These are phyloP conservation scores for Usnea hakonensis DNA, from an alignment of 495 filamentous ascomycete species.

Conservation along the genomic window DNA sequence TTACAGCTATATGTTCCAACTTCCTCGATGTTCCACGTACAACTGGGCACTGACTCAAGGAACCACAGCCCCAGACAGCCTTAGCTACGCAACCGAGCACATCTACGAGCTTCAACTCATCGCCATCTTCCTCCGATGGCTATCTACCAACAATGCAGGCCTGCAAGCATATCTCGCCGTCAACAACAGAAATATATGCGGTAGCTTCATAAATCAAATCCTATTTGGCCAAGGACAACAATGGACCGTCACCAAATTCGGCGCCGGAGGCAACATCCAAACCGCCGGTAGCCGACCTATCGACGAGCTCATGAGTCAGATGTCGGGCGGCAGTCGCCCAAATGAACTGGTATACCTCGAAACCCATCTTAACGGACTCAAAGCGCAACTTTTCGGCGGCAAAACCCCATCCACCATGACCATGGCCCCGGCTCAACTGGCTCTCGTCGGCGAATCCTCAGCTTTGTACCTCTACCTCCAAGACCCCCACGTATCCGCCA, in stretches of 20 bases:
- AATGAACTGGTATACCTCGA: neutral
- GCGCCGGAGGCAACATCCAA: conserved; percentile 1
- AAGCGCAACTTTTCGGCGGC: conserved; percentile 1
- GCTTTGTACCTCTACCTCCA: conserved; percentile 2
- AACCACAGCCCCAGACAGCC: neutral
- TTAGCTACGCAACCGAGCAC: conserved; percentile 1
- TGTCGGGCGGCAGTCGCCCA: neutral
- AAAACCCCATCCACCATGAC: conserved; percentile 5
- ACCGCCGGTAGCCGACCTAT: neutral
- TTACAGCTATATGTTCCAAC: conserved; percentile 5
- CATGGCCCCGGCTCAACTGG: neutral
- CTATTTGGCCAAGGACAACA: conserved; percentile 4
- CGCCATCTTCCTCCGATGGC: conserved; percentile 2
- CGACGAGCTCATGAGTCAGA: neutral
- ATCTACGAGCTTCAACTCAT: conserved; percentile 10
- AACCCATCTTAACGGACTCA: conserved; percentile 1
- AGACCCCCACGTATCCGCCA: neutral
- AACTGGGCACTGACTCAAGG: neutral
- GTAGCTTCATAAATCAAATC: conserved; percentile 3
- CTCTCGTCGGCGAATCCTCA: conserved; percentile 1
- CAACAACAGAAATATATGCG: conserved; percentile 5
- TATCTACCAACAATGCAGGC: neutral
- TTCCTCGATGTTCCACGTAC: neutral
- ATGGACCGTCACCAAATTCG: conserved; percentile 2
- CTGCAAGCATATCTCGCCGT: conserved; percentile 4